These are phyloP conservation scores for Aspergillus phoenicis DNA, from an alignment of 2,329 filamentous ascomycete genomes.

Conservation along the genomic window DNA sequence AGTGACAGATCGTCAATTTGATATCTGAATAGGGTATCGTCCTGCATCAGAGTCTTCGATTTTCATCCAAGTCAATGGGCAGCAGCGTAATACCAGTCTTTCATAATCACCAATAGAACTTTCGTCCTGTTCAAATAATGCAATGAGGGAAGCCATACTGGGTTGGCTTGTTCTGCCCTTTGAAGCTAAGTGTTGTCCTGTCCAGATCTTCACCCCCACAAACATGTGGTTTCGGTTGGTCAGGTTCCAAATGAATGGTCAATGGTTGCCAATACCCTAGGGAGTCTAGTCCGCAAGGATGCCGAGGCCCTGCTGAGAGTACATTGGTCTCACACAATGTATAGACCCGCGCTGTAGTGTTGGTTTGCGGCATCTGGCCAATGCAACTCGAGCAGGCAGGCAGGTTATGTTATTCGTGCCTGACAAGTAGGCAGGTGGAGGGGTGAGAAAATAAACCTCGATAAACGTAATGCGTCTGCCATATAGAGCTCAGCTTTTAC, in stretches of 20 bases:
- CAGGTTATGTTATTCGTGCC: neutral
- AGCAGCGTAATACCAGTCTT: neutral
- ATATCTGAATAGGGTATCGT: neutral
- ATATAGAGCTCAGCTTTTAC: conserved; percentile 15
- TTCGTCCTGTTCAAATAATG: neutral
- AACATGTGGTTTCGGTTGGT: neutral
- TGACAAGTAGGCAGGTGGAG: neutral
- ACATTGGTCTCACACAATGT: neutral
- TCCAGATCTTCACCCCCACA: neutral
- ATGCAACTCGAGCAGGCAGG: neutral
- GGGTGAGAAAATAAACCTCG: neutral
- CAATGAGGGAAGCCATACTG: neutral
- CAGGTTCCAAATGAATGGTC: neutral
- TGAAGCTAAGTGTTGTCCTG: neutral
- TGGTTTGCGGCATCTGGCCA: neutral
- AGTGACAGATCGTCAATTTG: too few species aligned
- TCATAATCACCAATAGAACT: neutral
- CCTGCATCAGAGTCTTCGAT: neutral
- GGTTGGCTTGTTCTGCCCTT: neutral
- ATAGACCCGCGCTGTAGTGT: neutral
- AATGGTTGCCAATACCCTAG: too few species aligned
- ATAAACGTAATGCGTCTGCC: neutral
- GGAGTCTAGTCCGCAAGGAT: neutral
- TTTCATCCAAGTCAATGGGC: neutral
- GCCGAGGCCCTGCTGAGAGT: neutral